Evolutionary conservation across 805 yeast species (phyloP), one percentile per base, ranked within the genome.

Genomic region (Saturnispora halmiae): DNA sequence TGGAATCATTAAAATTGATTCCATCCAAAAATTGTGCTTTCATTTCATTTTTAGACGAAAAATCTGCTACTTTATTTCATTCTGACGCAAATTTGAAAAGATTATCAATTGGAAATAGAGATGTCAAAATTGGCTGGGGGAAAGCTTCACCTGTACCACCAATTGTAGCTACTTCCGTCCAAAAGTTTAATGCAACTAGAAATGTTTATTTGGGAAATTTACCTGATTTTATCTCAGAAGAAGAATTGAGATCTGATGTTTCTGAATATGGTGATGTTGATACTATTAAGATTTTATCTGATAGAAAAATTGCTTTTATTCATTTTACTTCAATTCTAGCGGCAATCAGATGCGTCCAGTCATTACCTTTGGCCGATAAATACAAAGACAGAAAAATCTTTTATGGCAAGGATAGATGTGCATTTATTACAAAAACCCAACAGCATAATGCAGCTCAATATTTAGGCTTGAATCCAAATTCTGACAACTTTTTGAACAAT

Each of bases 361-460:
- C 75, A 43, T 67, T 92, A 42, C 83, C 90, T 1, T 64, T 73
- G 25, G 70, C 70, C 37, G 78, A 77, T 29, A 78, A 77, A 53
- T 90, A 87, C 67, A 66, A 72, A 43, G 81, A 78, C 48, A 77
- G 82, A 44, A 85, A 84, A 59, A 82, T 94, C 31, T 84, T 76
- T 53, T 88, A 85, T 55, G 97, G 96, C 46, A 88, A 87, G 59
- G 97, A 90, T 61, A 72, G 97, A 61, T 84, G 92, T 66, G 95
- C 96, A 2, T 86, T 86, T 54, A 84, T 90, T 34, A 86, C 96
- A 20, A 86, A 85, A 59, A 83, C 96, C 14, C 96, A 92, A 62
- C 95, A 87, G 63, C 96, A 88, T 57, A 87, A 90, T 58, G 97
- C 96, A 15, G 95, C 96, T 3, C 95, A 88, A 59, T 90, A 86